Conservation (phyloP, 768 basidiomycete species). For the Suillus weaverae region DNA sequence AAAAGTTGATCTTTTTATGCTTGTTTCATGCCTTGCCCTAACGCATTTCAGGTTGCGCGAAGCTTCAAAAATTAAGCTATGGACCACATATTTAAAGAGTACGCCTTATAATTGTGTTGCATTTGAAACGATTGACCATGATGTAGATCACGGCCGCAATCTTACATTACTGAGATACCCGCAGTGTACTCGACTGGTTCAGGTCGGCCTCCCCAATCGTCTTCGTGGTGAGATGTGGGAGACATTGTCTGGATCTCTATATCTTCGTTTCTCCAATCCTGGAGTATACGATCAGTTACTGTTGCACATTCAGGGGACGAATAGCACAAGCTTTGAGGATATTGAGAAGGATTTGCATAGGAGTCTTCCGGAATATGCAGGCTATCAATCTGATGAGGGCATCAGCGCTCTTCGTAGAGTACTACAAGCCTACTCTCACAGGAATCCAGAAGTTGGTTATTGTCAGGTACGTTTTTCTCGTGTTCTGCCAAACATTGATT, state of each 20-base stretch:
- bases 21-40: constrained; percentile 9
- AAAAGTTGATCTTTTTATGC: constrained; percentile 58
- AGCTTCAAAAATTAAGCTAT: constrained; percentile 93
- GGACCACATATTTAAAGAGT: constrained; percentile 87
- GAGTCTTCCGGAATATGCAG: constrained; percentile 94
- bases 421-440: constrained; percentile 92
- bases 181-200: constrained; percentile 93
- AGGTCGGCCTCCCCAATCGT: constrained; percentile 93
- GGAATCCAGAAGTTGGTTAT: constrained; percentile 92
- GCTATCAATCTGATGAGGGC: constrained; percentile 89
- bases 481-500: neutral
- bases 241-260: constrained; percentile 90
- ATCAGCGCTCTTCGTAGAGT: constrained; percentile 85
- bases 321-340: constrained; percentile 90
- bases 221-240: constrained; percentile 99
- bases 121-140: constrained; percentile 12
- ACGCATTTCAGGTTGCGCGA: constrained; percentile 65
- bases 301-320: constrained; percentile 73
- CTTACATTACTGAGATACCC: constrained; percentile 96
- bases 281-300: constrained; percentile 78
- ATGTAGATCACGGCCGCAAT: constrained; percentile 84
- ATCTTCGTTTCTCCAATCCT: constrained; percentile 84
- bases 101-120: constrained; percentile 21
- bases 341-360: constrained; percentile 98
- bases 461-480: constrained; percentile 63